Percentiles rank a stretch among this genome's conserved stretches.
These are phyloP conservation scores for Cryphonectria naterciae DNA, from an alignment of 2,329 filamentous ascomycete species.

Conservation along the genomic window DNA sequence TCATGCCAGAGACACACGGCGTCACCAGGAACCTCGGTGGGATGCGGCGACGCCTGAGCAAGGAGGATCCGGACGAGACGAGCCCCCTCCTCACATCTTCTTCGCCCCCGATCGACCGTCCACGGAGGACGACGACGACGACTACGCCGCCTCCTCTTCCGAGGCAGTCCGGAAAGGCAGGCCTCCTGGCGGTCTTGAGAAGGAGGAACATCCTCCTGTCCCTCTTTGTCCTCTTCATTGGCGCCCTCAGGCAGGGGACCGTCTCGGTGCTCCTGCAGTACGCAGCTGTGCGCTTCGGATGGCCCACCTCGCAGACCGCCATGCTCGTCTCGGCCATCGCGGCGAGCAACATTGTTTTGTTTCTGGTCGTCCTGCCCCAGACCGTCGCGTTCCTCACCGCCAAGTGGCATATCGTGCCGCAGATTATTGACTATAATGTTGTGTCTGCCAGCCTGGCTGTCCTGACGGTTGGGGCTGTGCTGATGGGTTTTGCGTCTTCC, in stretches of 20 bases:
- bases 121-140: neutral
- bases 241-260: conserved; percentile 25
- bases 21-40: no score
- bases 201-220: conserved; percentile 25
- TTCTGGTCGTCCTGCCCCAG: conserved; percentile 28
- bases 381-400: conserved; percentile 24
- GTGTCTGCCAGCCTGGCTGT: conserved; percentile 26
- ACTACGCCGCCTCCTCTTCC: neutral
- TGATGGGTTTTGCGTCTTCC: conserved; percentile 27
- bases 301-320: conserved; percentile 26
- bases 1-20: conserved; percentile 27
- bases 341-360: conserved; percentile 27
- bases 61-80: conserved; percentile 25
- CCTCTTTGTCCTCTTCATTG: conserved; percentile 28
- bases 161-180: neutral
- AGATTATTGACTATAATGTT: conserved; percentile 29
- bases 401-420: conserved; percentile 20
- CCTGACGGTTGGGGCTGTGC: conserved; percentile 16
- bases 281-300: conserved; percentile 27
- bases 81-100: conserved; percentile 13
- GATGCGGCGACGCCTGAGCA: conserved; percentile 13
- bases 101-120: neutral
- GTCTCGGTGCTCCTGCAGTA: conserved; percentile 28
- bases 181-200: conserved; percentile 12
- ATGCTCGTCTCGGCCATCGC: conserved; percentile 29